Evolutionary conservation across 2,329 filamentous ascomycete species (phyloP), one percentile per base, ranked within the genome.

Genomic region (Orbilia quercus): DNA sequence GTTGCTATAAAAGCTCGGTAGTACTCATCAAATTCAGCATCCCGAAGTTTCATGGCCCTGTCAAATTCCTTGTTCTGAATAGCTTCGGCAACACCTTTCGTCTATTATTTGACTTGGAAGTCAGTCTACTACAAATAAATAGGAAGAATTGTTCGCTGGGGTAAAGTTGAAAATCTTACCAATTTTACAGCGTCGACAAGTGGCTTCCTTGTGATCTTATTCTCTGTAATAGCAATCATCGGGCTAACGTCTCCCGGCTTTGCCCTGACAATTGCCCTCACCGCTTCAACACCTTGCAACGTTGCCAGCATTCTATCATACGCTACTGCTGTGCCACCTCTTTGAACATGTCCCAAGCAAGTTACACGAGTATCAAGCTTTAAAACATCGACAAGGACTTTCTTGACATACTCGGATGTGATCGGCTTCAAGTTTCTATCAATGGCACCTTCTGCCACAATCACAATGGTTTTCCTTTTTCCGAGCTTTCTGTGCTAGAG

Each of bases 401-500:
- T 87, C 81, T 95, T 96, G 81, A 99, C 91, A 82, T 90, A 89
- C 16, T 85, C 83, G 7, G 92, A 88, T 0, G 88, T 88, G 78
- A 99, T 96, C 81, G 91, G 94, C 79, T 90, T 90, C 69, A 96
- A 87, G 59, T 94, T 83, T 75, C 86, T 86, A 82, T 97, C 93
- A 76, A 93, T 90, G 50, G 95, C 95, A 76, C 95, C 95, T 82
- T 99, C 95, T 58, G 95, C 95, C 58, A 99, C 90, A 78, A 99
- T 96, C 78, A 99, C 94, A 78, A 98, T 98, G 0, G 95, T 98
- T 84, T 96, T 96, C 78, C 95, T 88, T 86, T 98, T 99, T 79
- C 95, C 95, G 79, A 92, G 85, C 75, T 85, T 84, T 76, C 95
- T 89, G 82, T 98, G 95, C 89, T 95, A 80, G 75, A 75, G 22